Evolutionary conservation across 257 asterid genomes (phyloP), one percentile per base, ranked within the genome.

Genomic region (Gentiana dahurica): DNA sequence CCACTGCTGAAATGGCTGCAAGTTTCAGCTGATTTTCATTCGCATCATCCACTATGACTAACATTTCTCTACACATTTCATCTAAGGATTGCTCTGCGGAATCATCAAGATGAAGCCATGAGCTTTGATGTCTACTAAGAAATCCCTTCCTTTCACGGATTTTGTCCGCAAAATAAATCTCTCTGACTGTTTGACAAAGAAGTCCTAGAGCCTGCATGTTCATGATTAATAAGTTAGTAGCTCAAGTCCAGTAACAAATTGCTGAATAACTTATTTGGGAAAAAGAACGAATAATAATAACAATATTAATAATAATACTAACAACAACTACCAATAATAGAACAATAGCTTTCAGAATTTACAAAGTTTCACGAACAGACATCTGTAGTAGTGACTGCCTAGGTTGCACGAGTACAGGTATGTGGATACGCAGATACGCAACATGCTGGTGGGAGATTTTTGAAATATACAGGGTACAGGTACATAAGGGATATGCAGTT

Each of bases 201-300:
- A 89, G 78, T 61, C 89, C 83, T 67, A 92, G 94, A 68, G 95
- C 93, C 98, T 92, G 90, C 53, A 62, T 15, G 60, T 49, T 59
- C 36, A 69, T 39, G 58, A 67, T 32, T 57, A 11, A 49, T 15
- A 49, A 60, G 47, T n/a, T 48, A 46, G 45, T 36, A 49, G 43
- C 35, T 51, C 54, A 15, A 49, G 52, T 15, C 39, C 34, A 37
- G 12, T 37, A 43, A 15, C n/a, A 33, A 49, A 36, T 33, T 38
- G n/a, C 24, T 3, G 53, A 49, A 55, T 43, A 34, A 24, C 24
- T 24, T 48, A 12, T 10, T 7, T 24, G 24, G 24, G 36, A 50
- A 48, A 48, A 48, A 50, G 32, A 6, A 48, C 8, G 41, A 15
- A n/a, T 3, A 41, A 56, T 36, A 8, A 13, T 36, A 55, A 47